Evolutionary conservation across 1,284 basidiomycete genomes (phyloP), one percentile per base, ranked within the genome.

Genomic region (Tylopilus sp.): DNA sequence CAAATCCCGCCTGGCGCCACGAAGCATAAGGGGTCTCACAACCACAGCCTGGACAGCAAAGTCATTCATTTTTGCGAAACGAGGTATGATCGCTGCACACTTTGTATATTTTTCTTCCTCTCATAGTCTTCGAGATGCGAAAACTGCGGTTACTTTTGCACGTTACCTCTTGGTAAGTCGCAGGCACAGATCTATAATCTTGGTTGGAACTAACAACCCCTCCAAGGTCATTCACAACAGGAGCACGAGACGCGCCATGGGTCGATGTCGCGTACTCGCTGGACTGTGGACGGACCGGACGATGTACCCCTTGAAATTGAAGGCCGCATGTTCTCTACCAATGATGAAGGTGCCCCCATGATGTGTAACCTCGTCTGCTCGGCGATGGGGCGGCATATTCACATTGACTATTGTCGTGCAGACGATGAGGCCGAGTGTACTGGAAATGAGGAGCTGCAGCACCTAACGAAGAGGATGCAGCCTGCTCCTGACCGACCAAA

Each of bases 221-320:
- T 24, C 21, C 6, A 39, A 46, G 81, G 78, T 0, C 82, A 83
- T 57, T 48, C 75, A 0, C 77, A 83, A 55, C 67, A 74, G 48
- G 75, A 80, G 44, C 82, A 83, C 48, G 77, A 80, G 37, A 83
- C 81, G 0, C 68, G 71, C 26, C 81, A 83, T 52, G 82, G 81
- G 4, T 81, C 77, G 2, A 83, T 83, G 82, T 75, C 77, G 0
- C 69, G 66, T 35, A 77, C 75, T 0, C 67, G 68, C 21, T 84
- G 81, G 81, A 64, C 75, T 1, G 58, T 83, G 5, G 77, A 81
- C 40, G 76, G 73, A 0, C 68, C 71, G 2, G 75, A 80, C 17
- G 60, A 71, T 26, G 57, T 52, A 26, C 62, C 67, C 15, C 52
- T 82, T 2, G 81, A 83, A 52, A 62, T 82, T 3, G 71, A 73